These are phyloP conservation scores for Phascolomyces articulosus DNA, from an alignment of 371 early-diverging fungal species.

Conservation along the genomic window DNA sequence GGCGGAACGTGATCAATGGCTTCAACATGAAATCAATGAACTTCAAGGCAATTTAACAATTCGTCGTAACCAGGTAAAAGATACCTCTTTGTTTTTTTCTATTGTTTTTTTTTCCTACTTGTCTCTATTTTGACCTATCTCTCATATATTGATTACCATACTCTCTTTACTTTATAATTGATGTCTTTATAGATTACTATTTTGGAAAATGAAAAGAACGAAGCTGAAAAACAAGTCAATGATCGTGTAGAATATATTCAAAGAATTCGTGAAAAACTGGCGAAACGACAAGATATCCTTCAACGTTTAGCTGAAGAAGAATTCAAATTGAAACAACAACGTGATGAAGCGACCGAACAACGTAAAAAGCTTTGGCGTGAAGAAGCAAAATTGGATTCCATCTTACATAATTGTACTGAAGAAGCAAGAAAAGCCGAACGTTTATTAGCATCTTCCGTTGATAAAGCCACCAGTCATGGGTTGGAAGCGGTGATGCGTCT, in stretches of 20 bases:
- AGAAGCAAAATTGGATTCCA: conserved; percentile 79
- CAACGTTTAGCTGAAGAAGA: conserved; percentile 38
- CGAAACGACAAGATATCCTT: conserved; percentile 30
- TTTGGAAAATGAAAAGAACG: conserved; percentile 33
- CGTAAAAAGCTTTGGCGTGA: conserved; percentile 92
- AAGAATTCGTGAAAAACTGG: conserved; percentile 46
- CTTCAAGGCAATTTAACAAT: conserved; percentile 52
- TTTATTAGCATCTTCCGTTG: conserved; percentile 73
- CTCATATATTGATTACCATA: too few species aligned
- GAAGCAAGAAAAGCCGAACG: conserved; percentile 82
- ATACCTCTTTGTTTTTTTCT: too few species aligned
- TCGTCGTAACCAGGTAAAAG: conserved; percentile 53
- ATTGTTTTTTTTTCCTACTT: too few species aligned
- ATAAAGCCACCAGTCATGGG: conserved; percentile 78
- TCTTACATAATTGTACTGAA: conserved; percentile 67
- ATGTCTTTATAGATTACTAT: conserved; percentile 16
- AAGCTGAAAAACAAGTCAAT: conserved; percentile 29
- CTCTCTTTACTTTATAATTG: neutral
- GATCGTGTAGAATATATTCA: conserved; percentile 31
- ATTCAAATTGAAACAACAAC: conserved; percentile 29
- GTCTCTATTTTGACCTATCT: too few species aligned
- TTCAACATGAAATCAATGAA: conserved; percentile 69
- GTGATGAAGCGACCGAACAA: conserved; percentile 71
- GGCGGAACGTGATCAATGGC: conserved; percentile 77
- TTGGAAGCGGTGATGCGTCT: conserved; percentile 75